Conservation (phyloP, 371 early-diverging fungal genomes). For the Rhizomucor pusillus region DNA sequence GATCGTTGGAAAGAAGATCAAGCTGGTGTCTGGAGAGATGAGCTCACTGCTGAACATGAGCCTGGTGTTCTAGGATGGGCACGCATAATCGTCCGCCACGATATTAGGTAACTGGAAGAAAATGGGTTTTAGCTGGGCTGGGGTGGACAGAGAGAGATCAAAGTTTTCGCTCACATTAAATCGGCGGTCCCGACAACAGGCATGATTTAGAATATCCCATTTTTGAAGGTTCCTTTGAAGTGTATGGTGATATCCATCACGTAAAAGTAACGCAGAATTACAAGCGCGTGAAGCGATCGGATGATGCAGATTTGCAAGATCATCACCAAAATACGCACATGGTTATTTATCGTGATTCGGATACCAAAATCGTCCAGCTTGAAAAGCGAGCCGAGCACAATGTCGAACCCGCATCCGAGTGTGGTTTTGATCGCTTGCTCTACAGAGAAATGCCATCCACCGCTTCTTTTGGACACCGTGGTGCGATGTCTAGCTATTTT, state of each 20-base stretch:
- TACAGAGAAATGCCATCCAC: neutral
- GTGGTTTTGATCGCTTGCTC: conserved; percentile 31
- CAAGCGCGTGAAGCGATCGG: conserved; percentile 52
- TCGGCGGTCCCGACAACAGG: conserved; percentile 11
- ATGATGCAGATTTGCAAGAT: conserved; percentile 49
- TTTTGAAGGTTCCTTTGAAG: conserved; percentile 66
- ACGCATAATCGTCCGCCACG: conserved; percentile 60
- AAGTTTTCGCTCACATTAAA: neutral
- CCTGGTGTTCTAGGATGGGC: conserved; percentile 65
- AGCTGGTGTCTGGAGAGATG: conserved; percentile 30
- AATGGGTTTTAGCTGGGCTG: neutral
- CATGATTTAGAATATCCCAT: conserved; percentile 39
- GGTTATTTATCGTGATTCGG: conserved; percentile 72
- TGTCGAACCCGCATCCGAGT: conserved; percentile 12
- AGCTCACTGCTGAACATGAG: conserved; percentile 24
- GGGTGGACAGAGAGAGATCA: neutral
- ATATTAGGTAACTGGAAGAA: conserved; percentile 28
- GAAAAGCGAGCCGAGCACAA: conserved; percentile 5
- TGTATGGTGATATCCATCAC: conserved; percentile 59
- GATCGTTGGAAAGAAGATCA: conserved; percentile 34
- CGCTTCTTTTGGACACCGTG: conserved; percentile 1
- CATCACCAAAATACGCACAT: conserved; percentile 30
- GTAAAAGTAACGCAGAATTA: conserved; percentile 63
- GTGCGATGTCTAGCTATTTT: neutral
- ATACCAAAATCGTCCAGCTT: conserved; percentile 27